A percentile compares a stretch with the other conserved stretches of the same genome.
phyloP scores from a whole-genome alignment of 768 basidiomycete species.

The Rhizopogon vinicolor region DNA sequence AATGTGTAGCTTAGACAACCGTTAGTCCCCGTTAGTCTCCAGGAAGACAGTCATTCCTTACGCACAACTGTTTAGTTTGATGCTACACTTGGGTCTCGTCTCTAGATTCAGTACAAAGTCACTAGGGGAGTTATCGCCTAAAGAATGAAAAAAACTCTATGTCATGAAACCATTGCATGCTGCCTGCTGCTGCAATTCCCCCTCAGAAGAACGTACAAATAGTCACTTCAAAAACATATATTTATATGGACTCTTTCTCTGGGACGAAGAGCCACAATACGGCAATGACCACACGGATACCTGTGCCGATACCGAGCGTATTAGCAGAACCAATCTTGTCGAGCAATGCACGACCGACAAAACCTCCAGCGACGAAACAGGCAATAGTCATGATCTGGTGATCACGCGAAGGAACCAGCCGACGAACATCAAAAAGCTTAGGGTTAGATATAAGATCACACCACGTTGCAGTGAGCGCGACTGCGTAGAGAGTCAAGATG shows the following conservation, averaged over 20 bases:
- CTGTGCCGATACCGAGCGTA: constrained; percentile 60
- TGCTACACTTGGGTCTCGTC: neutral
- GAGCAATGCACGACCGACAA: constrained; percentile 57
- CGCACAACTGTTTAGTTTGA: neutral
- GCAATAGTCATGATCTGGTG: constrained; percentile 63
- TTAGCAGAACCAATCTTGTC: constrained; percentile 55
- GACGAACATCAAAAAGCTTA: constrained; percentile 54
- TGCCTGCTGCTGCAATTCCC: neutral
- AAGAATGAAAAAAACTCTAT: neutral
- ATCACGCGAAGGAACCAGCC: constrained; percentile 57
- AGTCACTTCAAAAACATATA: neutral
- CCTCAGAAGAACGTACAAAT: neutral
- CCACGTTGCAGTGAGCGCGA: constrained; percentile 88
- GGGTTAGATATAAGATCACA: constrained; percentile 85
- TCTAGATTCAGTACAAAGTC: neutral
- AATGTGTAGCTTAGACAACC: too few species aligned
- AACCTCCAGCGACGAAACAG: constrained; percentile 74
- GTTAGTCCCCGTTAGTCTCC: too few species aligned
- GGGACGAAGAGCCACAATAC: constrained; percentile 66
- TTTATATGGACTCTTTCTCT: constrained; percentile 9
- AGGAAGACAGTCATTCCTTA: too few species aligned
- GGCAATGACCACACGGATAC: constrained; percentile 55
- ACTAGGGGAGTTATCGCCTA: too few species aligned
- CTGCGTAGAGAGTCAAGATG: constrained; percentile 27
- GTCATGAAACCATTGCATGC: neutral